Conservation (phyloP, 192 early-diverging fungal species). For the Linnemannia elongata region DNA sequence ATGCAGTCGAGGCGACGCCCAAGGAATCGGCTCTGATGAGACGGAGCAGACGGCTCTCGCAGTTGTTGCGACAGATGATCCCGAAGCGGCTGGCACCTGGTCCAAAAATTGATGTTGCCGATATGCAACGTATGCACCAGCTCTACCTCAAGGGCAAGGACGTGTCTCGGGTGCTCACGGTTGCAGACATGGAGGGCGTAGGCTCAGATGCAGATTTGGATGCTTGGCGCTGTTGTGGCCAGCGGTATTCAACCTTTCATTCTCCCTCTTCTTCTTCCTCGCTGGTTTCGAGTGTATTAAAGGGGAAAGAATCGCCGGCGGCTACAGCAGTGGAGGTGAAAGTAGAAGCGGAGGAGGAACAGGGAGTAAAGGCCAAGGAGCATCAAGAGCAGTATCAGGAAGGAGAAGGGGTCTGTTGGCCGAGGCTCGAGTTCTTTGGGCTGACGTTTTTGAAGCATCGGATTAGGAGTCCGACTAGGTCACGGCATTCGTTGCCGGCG, state of each 20-base stretch:
- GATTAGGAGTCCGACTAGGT: background rate
- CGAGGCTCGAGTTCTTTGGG: background rate
- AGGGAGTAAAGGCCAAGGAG: background rate
- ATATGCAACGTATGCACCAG: background rate
- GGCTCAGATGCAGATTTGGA: constrained; percentile 8
- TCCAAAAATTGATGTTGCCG: background rate
- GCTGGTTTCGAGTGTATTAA: background rate
- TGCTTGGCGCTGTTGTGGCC: background rate
- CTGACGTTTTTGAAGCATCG: background rate
- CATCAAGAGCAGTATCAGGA: background rate
- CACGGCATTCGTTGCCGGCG: background rate
- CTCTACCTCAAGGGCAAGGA: constrained; percentile 2
- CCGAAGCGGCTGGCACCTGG: background rate
- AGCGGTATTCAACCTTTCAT: background rate
- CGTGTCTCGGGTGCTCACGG: background rate
- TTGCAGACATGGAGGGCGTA: background rate
- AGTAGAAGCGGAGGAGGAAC: no score
- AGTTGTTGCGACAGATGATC: background rate
- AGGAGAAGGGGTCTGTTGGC: background rate
- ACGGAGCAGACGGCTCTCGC: background rate
- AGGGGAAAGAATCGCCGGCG: background rate
- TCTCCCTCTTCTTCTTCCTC: background rate
- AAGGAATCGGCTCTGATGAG: background rate
- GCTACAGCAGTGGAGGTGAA: background rate
- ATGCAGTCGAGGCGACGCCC: background rate